These are phyloP conservation scores for Oryza glaberrima DNA, from an alignment of 176 grass and related monocot genomes.

Conservation along the genomic window DNA sequence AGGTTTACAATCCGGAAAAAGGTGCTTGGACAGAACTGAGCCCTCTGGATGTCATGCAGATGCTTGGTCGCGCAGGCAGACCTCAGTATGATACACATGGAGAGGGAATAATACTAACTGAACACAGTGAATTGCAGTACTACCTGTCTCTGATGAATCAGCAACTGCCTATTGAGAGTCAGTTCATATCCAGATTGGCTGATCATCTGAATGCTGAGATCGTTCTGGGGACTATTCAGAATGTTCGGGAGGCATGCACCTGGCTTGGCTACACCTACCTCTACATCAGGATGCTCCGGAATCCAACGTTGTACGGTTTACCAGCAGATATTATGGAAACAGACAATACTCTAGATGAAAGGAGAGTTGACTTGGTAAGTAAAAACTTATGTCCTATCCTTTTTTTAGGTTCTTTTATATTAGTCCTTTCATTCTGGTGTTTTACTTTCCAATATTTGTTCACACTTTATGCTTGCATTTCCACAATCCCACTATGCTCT, in stretches of 20 bases:
- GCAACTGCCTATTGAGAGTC: conserved; percentile 92
- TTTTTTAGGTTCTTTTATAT: neutral
- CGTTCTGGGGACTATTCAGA: conserved; percentile 91
- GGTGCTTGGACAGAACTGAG: conserved; percentile 97
- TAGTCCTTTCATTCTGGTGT: conserved; percentile 3
- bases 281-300: conserved; percentile 84
- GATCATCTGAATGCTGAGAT: conserved; percentile 97
- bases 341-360: conserved; percentile 85
- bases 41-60: conserved; percentile 96
- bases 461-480: conserved; percentile 20
- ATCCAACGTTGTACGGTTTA: conserved; percentile 92
- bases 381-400: conserved; percentile 1
- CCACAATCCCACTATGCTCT: neutral
- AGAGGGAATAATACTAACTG: conserved; percentile 90
- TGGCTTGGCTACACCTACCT: conserved; percentile 96
- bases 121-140: conserved; percentile 88
- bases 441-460: conserved; percentile 26
- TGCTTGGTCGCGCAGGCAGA: conserved; percentile 95
- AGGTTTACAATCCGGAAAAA: conserved; percentile 97
- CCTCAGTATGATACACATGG: conserved; percentile 96
- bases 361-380: conserved; percentile 91
- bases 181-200: conserved; percentile 82
- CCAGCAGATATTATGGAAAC: conserved; percentile 70
- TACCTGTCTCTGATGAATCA: conserved; percentile 97
- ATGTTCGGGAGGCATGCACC: conserved; percentile 81